Evolutionary conservation across 108 stramenopile genomes (phyloP), one percentile per base, ranked within the genome.

Genomic region (Nitzschia sp.): DNA sequence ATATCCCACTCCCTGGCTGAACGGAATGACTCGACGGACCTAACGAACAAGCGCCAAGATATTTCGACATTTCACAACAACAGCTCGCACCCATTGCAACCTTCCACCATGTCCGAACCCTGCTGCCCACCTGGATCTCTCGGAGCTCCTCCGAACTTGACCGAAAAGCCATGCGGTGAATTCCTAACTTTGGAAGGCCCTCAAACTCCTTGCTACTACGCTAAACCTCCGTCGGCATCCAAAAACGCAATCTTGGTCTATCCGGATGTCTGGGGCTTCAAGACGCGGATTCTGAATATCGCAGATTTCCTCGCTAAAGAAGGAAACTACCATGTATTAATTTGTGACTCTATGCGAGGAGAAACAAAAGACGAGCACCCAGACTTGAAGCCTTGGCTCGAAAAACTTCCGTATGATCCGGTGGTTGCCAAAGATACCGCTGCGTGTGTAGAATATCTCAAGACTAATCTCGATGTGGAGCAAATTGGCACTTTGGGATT

Each of bases 401-500:
- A 12, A 29, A 21, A 37, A 10, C 48, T 69, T 63, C 79, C 79
- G 6, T 80, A 66, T 37, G 65, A 67, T 19, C 56, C 58, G 9
- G 25, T 34, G n/a, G 39, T 74, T 62, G 53, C 39, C 19, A 20
- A 22, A 22, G 63, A 80, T 46, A 60, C 69, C 0, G 46, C 61
- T 3, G 22, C 56, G 9, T 59, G 57, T 67, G 29, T 69, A 19
- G 69, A 77, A 21, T 73, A 51, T 57, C 37, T 80, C 14, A 11
- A 22, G 8, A 12, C n/a, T 1, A 52, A 50, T 15, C 56, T 53
- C 20, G 53, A 39, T 15, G 56, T 72, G 14, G 21, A 52, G 17
- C 34, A 80, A 15, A 38, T 76, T 41, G 71, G 67, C 25, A 63
- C 65, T 12, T 41, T 79, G 10, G 81, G 78, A 43, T 82, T 82